Percentiles rank a stretch among this genome's conserved stretches.
phyloP scores from a whole-genome alignment of 805 yeast species.

The Debaryomyces hansenii region DNA sequence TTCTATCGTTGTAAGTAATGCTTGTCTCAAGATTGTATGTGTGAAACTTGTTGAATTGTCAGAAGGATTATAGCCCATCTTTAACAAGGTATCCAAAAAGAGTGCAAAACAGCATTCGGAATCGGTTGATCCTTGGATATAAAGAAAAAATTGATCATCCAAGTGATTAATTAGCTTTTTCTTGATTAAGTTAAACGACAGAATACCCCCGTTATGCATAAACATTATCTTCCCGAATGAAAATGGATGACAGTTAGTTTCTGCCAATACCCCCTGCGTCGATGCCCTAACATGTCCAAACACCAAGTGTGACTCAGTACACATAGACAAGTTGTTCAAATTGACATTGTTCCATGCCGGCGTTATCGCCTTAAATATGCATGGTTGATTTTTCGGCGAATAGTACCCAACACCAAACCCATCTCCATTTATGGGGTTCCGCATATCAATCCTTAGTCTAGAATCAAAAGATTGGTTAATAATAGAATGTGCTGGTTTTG shows the following conservation, averaged over 20 bases:
- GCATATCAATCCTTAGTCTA: constrained; percentile 78
- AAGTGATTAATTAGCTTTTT: constrained; percentile 69
- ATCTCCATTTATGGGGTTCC: constrained; percentile 96
- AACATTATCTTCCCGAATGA: constrained; percentile 84
- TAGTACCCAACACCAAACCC: constrained; percentile 98
- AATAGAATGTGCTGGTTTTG: constrained; percentile 95
- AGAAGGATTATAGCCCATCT: constrained; percentile 73
- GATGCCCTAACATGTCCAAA: constrained; percentile 97
- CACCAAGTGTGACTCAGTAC: constrained; percentile 79
- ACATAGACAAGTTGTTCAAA: constrained; percentile 78
- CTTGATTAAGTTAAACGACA: constrained; percentile 72
- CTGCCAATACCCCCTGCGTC: constrained; percentile 90
- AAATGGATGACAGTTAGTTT: constrained; percentile 97
- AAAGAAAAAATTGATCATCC: constrained; percentile 74
- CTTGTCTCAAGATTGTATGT: constrained; percentile 60
- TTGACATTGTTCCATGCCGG: constrained; percentile 98
- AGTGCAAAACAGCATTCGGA: constrained; percentile 94
- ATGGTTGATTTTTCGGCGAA: constrained; percentile 63
- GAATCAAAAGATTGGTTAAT: constrained; percentile 95
- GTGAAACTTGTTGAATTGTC: constrained; percentile 37
- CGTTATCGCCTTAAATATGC: constrained; percentile 91
- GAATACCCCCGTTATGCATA: constrained; percentile 95
- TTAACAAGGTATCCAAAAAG: constrained; percentile 71
- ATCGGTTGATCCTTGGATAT: constrained; percentile 92
- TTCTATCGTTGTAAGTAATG: constrained; percentile 72